Evolutionary conservation across 2,329 filamentous ascomycete genomes (phyloP).

Genomic region (Neonectria punicea): DNA sequence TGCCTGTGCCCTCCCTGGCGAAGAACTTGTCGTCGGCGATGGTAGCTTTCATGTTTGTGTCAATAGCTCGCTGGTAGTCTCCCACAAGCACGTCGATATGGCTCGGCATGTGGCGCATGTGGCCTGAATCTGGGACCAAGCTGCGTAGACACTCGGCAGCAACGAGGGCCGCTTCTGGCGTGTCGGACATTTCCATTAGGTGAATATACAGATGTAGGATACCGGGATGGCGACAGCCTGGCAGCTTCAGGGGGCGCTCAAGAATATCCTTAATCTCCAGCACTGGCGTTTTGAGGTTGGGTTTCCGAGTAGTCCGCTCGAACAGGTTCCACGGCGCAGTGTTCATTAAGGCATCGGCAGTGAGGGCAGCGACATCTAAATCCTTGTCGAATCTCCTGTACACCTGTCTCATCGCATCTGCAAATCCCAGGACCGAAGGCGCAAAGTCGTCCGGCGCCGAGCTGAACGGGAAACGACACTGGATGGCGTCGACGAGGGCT

Average conservation of each 20-base stretch:
- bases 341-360: slow-evolving; percentile 60
- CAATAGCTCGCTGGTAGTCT: slow-evolving; percentile 74
- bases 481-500: slow-evolving; percentile 71
- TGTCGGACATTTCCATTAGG: slow-evolving; percentile 79
- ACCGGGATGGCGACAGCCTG: slow-evolving; percentile 64
- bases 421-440: slow-evolving; percentile 48
- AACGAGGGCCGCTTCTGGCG: slow-evolving; percentile 70
- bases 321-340: slow-evolving; percentile 59
- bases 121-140: slow-evolving; percentile 75
- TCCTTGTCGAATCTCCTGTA: slow-evolving; percentile 51
- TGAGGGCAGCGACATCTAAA: slow-evolving; percentile 50
- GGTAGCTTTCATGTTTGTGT: slow-evolving; percentile 74
- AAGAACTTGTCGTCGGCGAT: slow-evolving; percentile 75
- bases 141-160: slow-evolving; percentile 70
- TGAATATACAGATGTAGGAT: slow-evolving; percentile 81
- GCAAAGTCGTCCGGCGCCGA: slow-evolving; percentile 56
- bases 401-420: slow-evolving; percentile 53
- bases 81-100: slow-evolving; percentile 77
- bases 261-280: slow-evolving; percentile 46
- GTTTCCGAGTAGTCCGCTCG: slow-evolving; percentile 49
- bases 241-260: slow-evolving; percentile 58
- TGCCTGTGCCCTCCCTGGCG: slow-evolving; percentile 65
- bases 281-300: slow-evolving; percentile 39
- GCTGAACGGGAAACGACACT: slow-evolving; percentile 65
- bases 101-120: slow-evolving; percentile 80